Conservation (phyloP, 352 stramenopile genomes). For the Phytophthora macrochlamydospora region DNA sequence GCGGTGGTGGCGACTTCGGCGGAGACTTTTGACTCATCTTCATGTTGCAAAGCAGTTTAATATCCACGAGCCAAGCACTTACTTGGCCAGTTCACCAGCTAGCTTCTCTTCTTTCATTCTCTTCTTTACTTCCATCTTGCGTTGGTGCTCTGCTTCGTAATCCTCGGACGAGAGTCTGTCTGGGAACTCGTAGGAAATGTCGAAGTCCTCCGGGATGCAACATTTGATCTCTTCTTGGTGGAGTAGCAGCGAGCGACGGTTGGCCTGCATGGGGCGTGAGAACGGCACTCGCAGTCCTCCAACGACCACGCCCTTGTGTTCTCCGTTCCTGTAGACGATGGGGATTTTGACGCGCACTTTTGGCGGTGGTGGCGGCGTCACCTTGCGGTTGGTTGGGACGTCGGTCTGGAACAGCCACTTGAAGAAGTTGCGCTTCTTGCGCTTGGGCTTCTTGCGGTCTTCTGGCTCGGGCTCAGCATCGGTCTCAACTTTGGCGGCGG, state of each 20-base stretch:
- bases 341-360: conserved; percentile 41
- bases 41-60: neutral
- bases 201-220: conserved; percentile 26
- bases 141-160: conserved; percentile 11
- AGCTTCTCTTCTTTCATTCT: conserved; percentile 26
- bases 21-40: conserved; percentile 48
- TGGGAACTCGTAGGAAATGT: conserved; percentile 27
- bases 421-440: conserved; percentile 33
- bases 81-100: conserved; percentile 26
- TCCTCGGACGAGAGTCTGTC: conserved; percentile 15
- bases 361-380: conserved; percentile 6
- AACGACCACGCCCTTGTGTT: conserved; percentile 38
- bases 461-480: neutral
- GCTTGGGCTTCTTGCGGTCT: conserved; percentile 12
- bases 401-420: conserved; percentile 26
- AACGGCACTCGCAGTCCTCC: conserved; percentile 31
- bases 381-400: conserved; percentile 31
- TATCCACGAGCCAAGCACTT: conserved; percentile 12
- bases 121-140: conserved; percentile 18
- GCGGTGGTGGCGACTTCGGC: conserved; percentile 29
- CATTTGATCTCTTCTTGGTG: conserved; percentile 15
- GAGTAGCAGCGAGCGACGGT: conserved; percentile 23
- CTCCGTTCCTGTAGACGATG: conserved; percentile 28
- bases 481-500: conserved; percentile 14
- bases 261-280: conserved; percentile 36